Evolutionary conservation across 2,329 filamentous ascomycete genomes (phyloP).

Genomic region (Aureobasidium vineae): DNA sequence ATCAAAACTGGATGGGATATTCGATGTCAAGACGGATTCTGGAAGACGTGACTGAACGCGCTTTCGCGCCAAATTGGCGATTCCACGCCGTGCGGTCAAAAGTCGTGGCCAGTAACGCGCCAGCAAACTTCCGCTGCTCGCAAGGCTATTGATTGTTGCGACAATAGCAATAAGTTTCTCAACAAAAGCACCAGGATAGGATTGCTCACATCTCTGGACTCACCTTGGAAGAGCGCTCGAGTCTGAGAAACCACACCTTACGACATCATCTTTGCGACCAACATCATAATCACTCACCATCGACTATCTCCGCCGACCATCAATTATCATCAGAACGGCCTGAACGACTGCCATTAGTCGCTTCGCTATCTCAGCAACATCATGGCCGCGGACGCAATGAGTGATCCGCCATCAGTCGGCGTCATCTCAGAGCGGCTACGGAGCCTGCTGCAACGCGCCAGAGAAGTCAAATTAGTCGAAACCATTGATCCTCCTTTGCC

Average conservation of each 20-base stretch:
- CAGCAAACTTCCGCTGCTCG: conserved; percentile 16
- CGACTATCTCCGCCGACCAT: not conserved
- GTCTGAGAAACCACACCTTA: not conserved
- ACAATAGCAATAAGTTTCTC: conserved; percentile 12
- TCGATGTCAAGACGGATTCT: not conserved
- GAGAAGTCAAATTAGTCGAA: conserved; percentile 41
- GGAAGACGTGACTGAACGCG: conserved; percentile 18
- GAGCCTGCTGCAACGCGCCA: conserved; percentile 44
- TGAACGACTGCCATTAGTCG: not conserved
- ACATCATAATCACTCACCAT: not conserved
- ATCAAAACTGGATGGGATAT: not conserved
- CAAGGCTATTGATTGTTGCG: not conserved
- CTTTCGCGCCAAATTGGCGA: conserved; percentile 17
- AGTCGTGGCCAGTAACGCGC: conserved; percentile 1
- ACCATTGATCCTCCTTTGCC: conserved; percentile 48
- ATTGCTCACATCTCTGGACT: not conserved
- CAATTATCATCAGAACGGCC: not conserved
- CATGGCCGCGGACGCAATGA: conserved; percentile 32
- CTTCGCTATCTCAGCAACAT: not conserved
- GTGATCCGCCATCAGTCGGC: conserved; percentile 34
- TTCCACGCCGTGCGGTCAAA: not conserved
- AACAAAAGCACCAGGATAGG: not conserved
- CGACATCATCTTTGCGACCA: not conserved
- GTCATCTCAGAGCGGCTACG: conserved; percentile 40
- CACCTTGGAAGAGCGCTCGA: not conserved